Evolutionary conservation across 805 yeast species (phyloP), one percentile per base, ranked within the genome.

Genomic region (Myxozyma neotropica): DNA sequence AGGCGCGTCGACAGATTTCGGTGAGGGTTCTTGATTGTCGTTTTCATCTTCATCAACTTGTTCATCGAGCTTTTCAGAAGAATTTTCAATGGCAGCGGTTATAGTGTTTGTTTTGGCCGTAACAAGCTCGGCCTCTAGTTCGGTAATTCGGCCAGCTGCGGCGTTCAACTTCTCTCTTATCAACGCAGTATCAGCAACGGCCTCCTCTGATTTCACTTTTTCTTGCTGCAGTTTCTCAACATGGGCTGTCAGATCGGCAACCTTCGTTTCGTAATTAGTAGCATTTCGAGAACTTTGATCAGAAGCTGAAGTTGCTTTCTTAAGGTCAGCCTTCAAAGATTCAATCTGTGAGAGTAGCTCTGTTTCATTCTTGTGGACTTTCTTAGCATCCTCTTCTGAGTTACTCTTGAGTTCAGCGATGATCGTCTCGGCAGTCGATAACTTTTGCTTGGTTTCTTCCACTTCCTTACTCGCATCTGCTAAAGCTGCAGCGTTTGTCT

Each of bases 231-330:
- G 39, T n/a, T 53, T 31, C 19, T 39, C 52, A 4, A 44, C 12
- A 12, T 67, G 67, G 69, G 66, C 27, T 69, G 59, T 5, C 69
- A 64, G 43, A 53, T 48, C 58, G n/a, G 43, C 44, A 8, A 48
- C 36, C 35, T 43, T 26, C 8, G 33, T 6, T 46, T 50, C 48
- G 27, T 31, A 19, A 15, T 13, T 23, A 13, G 40, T 23, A 21
- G 35, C 27, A 24, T 55, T 21, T 26, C 58, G 46, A 21, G 31
- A 13, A 21, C n/a, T 44, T 29, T 43, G 29, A 10, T 52, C 35
- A 0, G 49, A 40, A 5, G 52, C 21, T 26, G 29, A 15, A 8
- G 36, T 40, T 4, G 39, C 19, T 38, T 39, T 17, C 21, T 42
- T 43, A 47, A 12, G 33, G 17, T 39, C 27, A 17, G 59, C 33